phyloP scores from a whole-genome alignment of 2,329 filamentous ascomycete species.

The Arthrinium phaeospermum region DNA sequence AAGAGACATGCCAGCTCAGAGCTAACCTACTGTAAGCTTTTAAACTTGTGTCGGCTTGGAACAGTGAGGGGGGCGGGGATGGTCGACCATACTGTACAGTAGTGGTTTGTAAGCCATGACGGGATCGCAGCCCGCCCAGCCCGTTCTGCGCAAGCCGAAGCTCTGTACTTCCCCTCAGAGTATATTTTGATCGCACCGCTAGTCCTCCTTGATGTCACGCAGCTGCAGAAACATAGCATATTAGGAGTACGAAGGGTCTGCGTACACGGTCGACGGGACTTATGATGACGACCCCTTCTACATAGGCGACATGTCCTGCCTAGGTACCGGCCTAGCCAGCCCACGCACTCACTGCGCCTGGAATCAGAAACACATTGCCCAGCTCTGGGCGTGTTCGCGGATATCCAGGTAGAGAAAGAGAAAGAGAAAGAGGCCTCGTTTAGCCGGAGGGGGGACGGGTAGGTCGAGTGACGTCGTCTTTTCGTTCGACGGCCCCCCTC shows the following conservation, averaged over 20 bases:
- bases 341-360: neutral
- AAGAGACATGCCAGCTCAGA: constrained; percentile 19
- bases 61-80: neutral
- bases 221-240: neutral
- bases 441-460: neutral
- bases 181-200: neutral
- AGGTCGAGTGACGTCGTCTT: constrained; percentile 4
- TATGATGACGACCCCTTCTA: neutral
- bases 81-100: neutral
- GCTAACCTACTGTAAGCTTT: neutral
- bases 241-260: neutral
- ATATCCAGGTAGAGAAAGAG: neutral
- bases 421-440: neutral
- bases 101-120: neutral
- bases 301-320: neutral
- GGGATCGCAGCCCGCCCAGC: neutral
- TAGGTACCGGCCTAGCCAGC: neutral
- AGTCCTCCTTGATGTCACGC: neutral
- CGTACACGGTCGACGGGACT: neutral
- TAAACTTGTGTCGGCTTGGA: neutral
- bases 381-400: neutral
- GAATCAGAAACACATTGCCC: neutral
- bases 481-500: neutral
- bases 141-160: neutral
- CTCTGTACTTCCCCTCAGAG: neutral